phyloP scores from a whole-genome alignment of 192 early-diverging fungal genomes.

The Umbelopsis sp. region DNA sequence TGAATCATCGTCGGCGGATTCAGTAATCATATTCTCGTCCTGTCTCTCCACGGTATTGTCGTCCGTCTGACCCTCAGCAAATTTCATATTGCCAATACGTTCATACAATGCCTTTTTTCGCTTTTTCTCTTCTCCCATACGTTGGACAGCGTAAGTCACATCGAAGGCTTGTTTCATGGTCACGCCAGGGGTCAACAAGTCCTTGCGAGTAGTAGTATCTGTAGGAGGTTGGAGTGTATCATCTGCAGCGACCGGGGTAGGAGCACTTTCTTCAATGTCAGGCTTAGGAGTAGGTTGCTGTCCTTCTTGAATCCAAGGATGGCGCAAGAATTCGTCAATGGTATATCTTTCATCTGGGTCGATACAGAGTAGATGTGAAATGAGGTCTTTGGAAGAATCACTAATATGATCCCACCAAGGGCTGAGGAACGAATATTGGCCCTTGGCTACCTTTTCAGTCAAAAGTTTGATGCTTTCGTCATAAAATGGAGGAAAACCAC shows the following conservation, averaged over 20 bases:
- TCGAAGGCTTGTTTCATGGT: slow-evolving; percentile 75
- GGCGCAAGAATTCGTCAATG: slow-evolving; percentile 80
- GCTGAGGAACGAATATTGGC: slow-evolving; percentile 82
- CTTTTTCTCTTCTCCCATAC: slow-evolving; percentile 69
- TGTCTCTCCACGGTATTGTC: not conserved
- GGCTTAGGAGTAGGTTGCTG: slow-evolving; percentile 6
- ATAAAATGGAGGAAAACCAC: slow-evolving; percentile 83
- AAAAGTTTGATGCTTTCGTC: slow-evolving; percentile 78
- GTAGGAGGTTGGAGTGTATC: slow-evolving; percentile 31
- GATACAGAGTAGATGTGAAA: slow-evolving; percentile 67
- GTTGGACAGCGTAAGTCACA: slow-evolving; percentile 76
- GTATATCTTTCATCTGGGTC: slow-evolving; percentile 73
- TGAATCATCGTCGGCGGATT: slow-evolving; percentile 18
- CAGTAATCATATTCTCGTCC: slow-evolving; percentile 5
- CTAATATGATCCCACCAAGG: slow-evolving; percentile 94
- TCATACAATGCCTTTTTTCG: slow-evolving; percentile 23
- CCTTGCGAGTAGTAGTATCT: slow-evolving; percentile 44
- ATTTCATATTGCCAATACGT: slow-evolving; percentile 27
- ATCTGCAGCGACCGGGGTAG: not conserved
- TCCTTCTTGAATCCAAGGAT: slow-evolving; percentile 66
- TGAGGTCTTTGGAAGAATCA: slow-evolving; percentile 70
- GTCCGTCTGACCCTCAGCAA: not conserved
- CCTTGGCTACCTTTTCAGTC: slow-evolving; percentile 85
- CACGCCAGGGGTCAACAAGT: slow-evolving; percentile 56
- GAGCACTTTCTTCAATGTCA: slow-evolving; percentile 13